These are phyloP conservation scores for Camelina sativa DNA, from an alignment of 345 rosid genomes.

Conservation along the genomic window DNA sequence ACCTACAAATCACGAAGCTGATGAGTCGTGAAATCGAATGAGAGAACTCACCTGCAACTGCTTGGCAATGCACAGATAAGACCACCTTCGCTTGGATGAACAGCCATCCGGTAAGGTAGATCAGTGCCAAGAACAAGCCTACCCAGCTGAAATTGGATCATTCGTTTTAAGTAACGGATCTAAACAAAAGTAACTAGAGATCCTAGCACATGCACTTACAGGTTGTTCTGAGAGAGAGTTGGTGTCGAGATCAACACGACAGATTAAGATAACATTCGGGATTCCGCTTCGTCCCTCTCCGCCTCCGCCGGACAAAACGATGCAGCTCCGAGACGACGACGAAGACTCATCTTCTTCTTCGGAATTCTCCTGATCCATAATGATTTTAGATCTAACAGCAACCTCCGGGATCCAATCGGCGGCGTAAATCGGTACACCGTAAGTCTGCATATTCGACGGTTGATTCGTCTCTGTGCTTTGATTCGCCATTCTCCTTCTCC, in stretches of 20 bases:
- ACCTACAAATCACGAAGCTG: background rate
- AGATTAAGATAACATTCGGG: slow-evolving; percentile 66
- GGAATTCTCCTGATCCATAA: slow-evolving; percentile 32
- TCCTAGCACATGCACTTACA: slow-evolving; percentile 41
- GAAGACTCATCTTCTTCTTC: slow-evolving; percentile 36
- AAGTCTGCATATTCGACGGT: slow-evolving; percentile 55
- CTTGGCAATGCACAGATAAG: no score
- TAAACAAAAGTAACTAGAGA: no score
- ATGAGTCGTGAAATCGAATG: no score
- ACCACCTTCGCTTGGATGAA: no score
- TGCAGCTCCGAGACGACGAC: slow-evolving; percentile 40
- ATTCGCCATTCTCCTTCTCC: slow-evolving; percentile 33
- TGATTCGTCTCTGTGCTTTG: slow-evolving; percentile 6
- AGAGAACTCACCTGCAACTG: no score
- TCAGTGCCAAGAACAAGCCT: no score
- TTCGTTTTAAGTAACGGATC: no score
- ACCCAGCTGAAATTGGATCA: no score
- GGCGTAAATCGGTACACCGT: slow-evolving; percentile 83
- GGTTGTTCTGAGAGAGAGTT: slow-evolving; percentile 74
- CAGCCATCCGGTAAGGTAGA: no score
- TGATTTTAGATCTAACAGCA: slow-evolving; percentile 49
- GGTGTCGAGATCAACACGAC: slow-evolving; percentile 55
- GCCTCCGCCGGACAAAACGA: slow-evolving; percentile 82
- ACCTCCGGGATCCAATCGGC: slow-evolving; percentile 70
- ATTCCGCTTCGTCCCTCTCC: slow-evolving; percentile 89